phyloP scores from a whole-genome alignment of 345 rosid genomes.

The Hevea brasiliensis region DNA sequence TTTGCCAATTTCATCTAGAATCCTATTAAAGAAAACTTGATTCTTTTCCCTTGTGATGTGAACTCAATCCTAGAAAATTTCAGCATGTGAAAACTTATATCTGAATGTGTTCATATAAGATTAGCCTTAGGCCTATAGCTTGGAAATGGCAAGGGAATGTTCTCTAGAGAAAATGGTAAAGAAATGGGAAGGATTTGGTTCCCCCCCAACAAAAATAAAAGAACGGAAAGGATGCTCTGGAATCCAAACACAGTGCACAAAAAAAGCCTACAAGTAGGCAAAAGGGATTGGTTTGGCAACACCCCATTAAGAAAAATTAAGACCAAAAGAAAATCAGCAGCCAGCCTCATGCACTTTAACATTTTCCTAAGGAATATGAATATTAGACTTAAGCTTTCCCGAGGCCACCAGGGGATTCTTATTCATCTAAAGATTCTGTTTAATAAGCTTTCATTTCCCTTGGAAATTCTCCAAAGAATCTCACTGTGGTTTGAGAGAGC shows the following conservation, averaged over 20 bases:
- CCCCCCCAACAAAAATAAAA: background rate
- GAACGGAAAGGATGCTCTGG: background rate
- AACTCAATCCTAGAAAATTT: background rate
- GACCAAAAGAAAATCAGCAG: background rate
- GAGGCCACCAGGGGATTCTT: background rate
- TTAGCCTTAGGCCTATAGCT: too few species aligned
- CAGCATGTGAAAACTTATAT: background rate
- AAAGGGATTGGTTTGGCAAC: conserved; percentile 1
- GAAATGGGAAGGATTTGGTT: background rate
- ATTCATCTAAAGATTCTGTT: background rate
- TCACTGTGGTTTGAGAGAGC: background rate
- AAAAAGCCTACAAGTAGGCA: background rate
- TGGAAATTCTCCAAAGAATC: background rate
- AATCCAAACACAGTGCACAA: background rate
- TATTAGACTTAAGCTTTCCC: background rate
- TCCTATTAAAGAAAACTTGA: too few species aligned
- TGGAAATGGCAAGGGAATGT: background rate
- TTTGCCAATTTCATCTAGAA: too few species aligned
- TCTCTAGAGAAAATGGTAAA: background rate
- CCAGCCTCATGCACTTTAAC: background rate
- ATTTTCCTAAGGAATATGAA: background rate
- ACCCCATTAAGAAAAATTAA: background rate
- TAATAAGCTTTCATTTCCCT: background rate
- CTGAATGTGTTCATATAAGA: background rate
- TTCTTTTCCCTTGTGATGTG: too few species aligned